Percentiles rank a stretch among this genome's conserved stretches.
These are phyloP conservation scores for Psidium friedrichsthalianum DNA, from an alignment of 345 rosid genomes.

Conservation along the genomic window DNA sequence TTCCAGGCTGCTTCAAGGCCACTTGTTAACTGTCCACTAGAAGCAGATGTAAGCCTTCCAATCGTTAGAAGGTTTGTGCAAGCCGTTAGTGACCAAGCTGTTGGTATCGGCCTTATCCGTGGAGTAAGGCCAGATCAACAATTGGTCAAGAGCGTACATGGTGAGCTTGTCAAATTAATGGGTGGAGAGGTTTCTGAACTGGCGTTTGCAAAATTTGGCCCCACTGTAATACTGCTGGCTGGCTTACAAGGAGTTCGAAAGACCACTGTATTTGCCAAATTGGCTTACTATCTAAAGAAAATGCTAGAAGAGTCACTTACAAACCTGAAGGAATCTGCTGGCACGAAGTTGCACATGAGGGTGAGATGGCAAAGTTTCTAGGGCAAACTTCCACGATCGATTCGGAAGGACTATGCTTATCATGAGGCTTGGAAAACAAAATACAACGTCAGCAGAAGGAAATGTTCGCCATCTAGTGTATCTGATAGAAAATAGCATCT, in stretches of 20 bases:
- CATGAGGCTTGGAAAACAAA: conserved; percentile 91
- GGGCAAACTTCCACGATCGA: conserved; percentile 71
- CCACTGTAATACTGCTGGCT: conserved; percentile 83
- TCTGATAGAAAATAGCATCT: conserved; percentile 75
- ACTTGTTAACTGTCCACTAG: too few relatives aligned
- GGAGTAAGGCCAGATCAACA: conserved; percentile 98
- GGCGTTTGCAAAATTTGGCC: conserved; percentile 68
- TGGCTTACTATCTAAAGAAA: conserved; percentile 87
- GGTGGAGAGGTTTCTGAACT: conserved; percentile 97
- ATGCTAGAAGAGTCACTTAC: too few relatives aligned
- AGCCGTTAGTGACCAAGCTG: conserved; percentile 77
- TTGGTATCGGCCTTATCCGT: conserved; percentile 73
- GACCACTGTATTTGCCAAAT: conserved; percentile 92
- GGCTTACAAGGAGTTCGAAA: conserved; percentile 98
- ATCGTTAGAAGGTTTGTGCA: conserved; percentile 95
- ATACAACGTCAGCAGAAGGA: conserved; percentile 54
- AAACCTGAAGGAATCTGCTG: too few relatives aligned
- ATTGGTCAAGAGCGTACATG: conserved; percentile 86
- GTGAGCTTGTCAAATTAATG: conserved; percentile 92
- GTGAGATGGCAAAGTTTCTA: conserved; percentile 78
- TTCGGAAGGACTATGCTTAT: conserved; percentile 79
- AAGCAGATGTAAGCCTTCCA: conserved; percentile 99
- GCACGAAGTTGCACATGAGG: conserved; percentile 83
- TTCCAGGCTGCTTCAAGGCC: too few relatives aligned
- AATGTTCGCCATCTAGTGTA: conserved; percentile 75